A percentile compares a stretch with the other conserved stretches of the same genome.
Evolutionary conservation across 768 basidiomycete species (phyloP).

Genomic region (Porpolomopsis calyptriformis): DNA sequence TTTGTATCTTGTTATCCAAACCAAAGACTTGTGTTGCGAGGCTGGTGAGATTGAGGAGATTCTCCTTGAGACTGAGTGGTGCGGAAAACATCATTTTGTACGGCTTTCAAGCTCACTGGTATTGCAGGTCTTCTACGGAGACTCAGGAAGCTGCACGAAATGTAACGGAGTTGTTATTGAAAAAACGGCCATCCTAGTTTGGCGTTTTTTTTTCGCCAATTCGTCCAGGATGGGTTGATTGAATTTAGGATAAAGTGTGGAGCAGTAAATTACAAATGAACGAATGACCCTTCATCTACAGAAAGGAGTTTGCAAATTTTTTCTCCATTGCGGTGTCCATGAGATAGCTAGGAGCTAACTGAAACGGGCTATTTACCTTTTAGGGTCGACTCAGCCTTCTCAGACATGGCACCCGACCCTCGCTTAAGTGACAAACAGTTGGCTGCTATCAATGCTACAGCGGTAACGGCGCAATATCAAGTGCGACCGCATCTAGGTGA

Average conservation of each 20-base stretch:
- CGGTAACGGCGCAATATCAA: constrained; percentile 79
- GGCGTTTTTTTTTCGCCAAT: no score
- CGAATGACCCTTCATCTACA: no score
- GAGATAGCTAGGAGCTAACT: no score
- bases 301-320: no score
- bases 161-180: not conserved
- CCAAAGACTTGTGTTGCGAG: constrained; percentile 52
- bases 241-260: no score
- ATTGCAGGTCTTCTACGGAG: constrained; percentile 36
- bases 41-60: constrained; percentile 58
- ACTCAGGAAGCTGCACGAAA: not conserved
- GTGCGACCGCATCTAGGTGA: constrained; percentile 83
- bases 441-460: constrained; percentile 76
- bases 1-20: constrained; percentile 68
- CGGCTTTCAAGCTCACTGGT: not conserved
- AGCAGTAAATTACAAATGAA: not conserved
- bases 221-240: no score
- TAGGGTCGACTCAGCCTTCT: no score
- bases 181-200: not conserved
- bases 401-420: constrained; percentile 37
- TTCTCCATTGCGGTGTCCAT: no score
- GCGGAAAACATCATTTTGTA: constrained; percentile 12
- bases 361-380: no score
- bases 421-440: constrained; percentile 63
- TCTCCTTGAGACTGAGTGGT: constrained; percentile 80